Base-by-base conservation (phyloP, 2,329 filamentous ascomycete species). In the Clonostachys rosea region DNA sequence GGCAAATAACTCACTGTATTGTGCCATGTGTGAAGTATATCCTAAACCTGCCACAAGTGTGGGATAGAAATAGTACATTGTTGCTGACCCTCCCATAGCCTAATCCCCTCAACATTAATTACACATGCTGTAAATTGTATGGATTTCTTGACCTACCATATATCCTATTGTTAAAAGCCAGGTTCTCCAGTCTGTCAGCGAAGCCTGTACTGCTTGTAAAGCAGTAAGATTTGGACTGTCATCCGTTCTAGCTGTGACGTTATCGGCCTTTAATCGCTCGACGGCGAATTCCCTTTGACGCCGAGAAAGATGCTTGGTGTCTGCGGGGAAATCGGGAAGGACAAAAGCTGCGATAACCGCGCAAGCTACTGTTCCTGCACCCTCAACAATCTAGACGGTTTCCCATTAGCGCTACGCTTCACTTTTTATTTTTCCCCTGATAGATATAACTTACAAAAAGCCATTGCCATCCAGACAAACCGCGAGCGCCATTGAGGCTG, bases 281-380 rank as follows among this genome's bases (percentile, higher is more conserved):
- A 86, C 65, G 0, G 87, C 83, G 6, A 85, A 74, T 11, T 69
- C 70, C 24, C 81, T 76, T 54, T 89, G 84, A 14, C 71, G 69
- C 2, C 74, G 70, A 0, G 73, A 76, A 56, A 89, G 48, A 18
- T 46, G 47, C 1, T 50, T 50, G 5, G 84, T 83, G 48, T 81
- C 74, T 51, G 84, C 81, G 0, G 86, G 86, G 57, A 86, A 89
- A 57, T 89, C 84, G 50, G 84, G 76, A 2, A 88, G 81, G 58
- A 81, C 71, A 74, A 79, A 87, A 64, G 80, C 83, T 5, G 75
- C 78, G 2, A 70, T 62, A 7, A 83, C 54, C 2, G 81, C 84
- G n/a, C 54, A 86, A 4, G 85, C 17, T 5, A 85, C 69, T 0
- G 84, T 87, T 0, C 74, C 73, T 3, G 85, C 67, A 3, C 83